Base-by-base conservation (phyloP, 2,329 filamentous ascomycete species). In the Sporothrix globosa region DNA sequence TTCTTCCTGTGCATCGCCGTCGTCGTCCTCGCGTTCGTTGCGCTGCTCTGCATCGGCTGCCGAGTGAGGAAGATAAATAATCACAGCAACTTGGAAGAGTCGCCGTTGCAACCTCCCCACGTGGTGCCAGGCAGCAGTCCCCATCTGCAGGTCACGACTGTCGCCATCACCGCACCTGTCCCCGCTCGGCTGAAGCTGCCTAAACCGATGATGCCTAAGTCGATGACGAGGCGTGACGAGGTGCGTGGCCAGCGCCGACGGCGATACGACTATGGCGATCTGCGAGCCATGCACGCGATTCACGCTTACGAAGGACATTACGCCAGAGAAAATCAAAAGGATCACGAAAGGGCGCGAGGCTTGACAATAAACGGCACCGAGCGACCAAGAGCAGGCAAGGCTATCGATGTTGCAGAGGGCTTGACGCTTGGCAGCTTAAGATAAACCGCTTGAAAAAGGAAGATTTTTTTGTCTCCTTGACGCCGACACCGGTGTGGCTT, bases 401-500 rank as follows among this genome's bases (percentile, higher is more conserved):
- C n/a, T 44, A 39, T 24, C n/a, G n/a, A 39, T 6, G 13, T 27
- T 9, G 17, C 19, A 4, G 54, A n/a, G 17, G 17, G 54, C 17
- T 4, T 34, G 27, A 58, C 17, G 17, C 17, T 41, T 41, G 17
- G 2, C 14, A 58, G 3, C 17, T 39, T 9, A 41, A 58, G n/a
- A 11, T 30, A 21, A 17, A 11, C 19, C 19, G 48, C 24, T 21
- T 24, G 53, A 63, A 48, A 1, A 41, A 21, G 41, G 21, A 65
- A 3, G n/a, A 13, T 30, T 30, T 30, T n/a, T 30, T 19, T 10
- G 21, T 30, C 41, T 50, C 44, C 24, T 5, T 9, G 27, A 65
- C 34, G 61, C 61, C 61, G 61, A 65, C 61, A 65, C 61, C 61
- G 61, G 41, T 65, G 61, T 65, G 61, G 44, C 61, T 50, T 48